Conservation (phyloP, 768 basidiomycete species). For the Coprinopsis cinerea region DNA sequence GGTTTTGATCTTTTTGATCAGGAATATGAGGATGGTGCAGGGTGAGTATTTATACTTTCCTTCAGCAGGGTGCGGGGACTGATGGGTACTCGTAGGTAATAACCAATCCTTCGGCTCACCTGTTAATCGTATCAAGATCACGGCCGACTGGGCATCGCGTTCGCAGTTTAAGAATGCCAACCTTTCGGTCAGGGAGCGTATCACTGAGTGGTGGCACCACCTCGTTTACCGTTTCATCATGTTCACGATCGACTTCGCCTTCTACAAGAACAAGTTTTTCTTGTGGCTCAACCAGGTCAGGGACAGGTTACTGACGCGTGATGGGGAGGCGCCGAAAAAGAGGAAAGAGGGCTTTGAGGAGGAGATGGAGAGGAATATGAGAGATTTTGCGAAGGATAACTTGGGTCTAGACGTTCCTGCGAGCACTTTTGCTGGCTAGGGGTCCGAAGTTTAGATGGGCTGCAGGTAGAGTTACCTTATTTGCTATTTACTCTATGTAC, state of each 20-base stretch:
- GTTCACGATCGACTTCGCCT: slow-evolving; percentile 64
- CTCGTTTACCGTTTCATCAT: slow-evolving; percentile 60
- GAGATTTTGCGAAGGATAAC: slow-evolving; percentile 69
- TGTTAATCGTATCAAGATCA: slow-evolving; percentile 87
- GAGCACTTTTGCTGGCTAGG: slow-evolving; percentile 46
- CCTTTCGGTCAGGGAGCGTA: slow-evolving; percentile 34
- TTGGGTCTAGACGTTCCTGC: slow-evolving; percentile 72
- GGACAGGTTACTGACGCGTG: slow-evolving; percentile 34
- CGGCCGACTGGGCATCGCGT: slow-evolving; percentile 74
- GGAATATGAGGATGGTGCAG: slow-evolving; percentile 70
- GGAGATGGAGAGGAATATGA: slow-evolving; percentile 69
- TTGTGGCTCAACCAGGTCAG: slow-evolving; percentile 45
- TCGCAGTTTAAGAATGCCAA: slow-evolving; percentile 46
- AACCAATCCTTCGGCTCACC: slow-evolving; percentile 83
- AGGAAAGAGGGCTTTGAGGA: slow-evolving; percentile 72
- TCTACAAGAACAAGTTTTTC: slow-evolving; percentile 54
- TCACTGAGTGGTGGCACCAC: slow-evolving; percentile 52
- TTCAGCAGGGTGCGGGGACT: no score
- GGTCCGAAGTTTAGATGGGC: no score
- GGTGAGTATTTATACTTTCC: slow-evolving; percentile 20
- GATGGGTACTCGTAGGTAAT: slow-evolving; percentile 59
- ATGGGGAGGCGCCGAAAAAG: slow-evolving; percentile 31
- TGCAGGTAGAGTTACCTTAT: no score
- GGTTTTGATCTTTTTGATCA: slow-evolving; percentile 65
- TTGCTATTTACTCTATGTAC: no score